A percentile compares a stretch with the other conserved stretches of the same genome.
Evolutionary conservation across 192 early-diverging fungal genomes (phyloP).

Genomic region (Entomortierella beljakovae): DNA sequence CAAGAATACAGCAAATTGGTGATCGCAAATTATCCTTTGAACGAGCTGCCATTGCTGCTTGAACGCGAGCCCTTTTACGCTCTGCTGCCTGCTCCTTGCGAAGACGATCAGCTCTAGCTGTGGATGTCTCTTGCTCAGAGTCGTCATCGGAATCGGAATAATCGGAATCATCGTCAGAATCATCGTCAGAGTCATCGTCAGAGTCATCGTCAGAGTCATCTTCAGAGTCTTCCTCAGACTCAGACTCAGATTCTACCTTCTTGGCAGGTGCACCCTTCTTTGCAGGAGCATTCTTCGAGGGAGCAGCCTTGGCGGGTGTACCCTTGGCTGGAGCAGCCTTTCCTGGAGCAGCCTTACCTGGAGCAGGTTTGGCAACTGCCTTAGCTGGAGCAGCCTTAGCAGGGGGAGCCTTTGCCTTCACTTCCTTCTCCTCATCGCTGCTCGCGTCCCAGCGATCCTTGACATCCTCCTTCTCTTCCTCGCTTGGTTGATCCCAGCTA

Average conservation of each 20-base stretch:
- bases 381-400: conserved; percentile 50
- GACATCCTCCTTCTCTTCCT: conserved; percentile 68
- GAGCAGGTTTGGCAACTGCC: no score
- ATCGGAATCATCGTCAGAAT: conserved; percentile 57
- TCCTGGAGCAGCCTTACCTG: conserved; percentile 41
- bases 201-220: conserved; percentile 42
- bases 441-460: conserved; percentile 68
- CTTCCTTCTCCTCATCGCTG: conserved; percentile 52
- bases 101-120: conserved; percentile 70
- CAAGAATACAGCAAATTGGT: conserved; percentile 98
- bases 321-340: conserved; percentile 38
- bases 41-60: conserved; percentile 83
- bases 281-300: conserved; percentile 33
- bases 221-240: conserved; percentile 18
- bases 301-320: conserved; percentile 37
- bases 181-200: conserved; percentile 61
- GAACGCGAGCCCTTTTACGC: conserved; percentile 76
- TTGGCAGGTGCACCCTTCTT: conserved; percentile 51
- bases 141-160: conserved; percentile 67
- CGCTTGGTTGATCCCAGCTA: conserved; percentile 59
- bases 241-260: conserved; percentile 14
- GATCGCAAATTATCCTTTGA: conserved; percentile 93
- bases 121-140: conserved; percentile 72
- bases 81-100: conserved; percentile 85
- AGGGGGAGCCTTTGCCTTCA: conserved; percentile 45